phyloP scores from a whole-genome alignment of 208 protist genomes.

The Leishmania aethiopica region DNA sequence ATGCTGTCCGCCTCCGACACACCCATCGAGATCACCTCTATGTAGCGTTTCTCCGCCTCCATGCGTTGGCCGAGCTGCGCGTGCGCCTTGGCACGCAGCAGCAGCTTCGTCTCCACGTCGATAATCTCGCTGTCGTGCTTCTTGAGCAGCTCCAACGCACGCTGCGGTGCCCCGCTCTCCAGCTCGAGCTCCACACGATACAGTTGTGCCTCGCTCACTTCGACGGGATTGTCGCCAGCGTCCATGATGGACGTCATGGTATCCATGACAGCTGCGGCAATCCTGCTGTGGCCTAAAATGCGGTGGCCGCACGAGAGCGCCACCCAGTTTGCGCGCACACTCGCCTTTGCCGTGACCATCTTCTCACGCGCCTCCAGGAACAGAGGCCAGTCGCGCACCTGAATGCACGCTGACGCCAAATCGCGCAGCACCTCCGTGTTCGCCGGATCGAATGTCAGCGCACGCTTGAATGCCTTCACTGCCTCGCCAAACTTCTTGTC shows the following conservation, averaged over 20 bases:
- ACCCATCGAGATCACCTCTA: conserved; percentile 69
- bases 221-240: conserved; percentile 64
- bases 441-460: conserved; percentile 62
- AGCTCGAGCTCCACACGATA: conserved; percentile 82
- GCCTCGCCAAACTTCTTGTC: conserved; percentile 93
- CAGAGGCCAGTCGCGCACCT: conserved; percentile 92
- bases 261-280: conserved; percentile 79
- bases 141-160: conserved; percentile 83
- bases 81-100: conserved; percentile 71
- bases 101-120: conserved; percentile 58
- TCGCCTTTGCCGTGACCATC: conserved; percentile 88
- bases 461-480: conserved; percentile 93
- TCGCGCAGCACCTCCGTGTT: conserved; percentile 93
- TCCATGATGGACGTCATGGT: conserved; percentile 82
- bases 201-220: conserved; percentile 75
- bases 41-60: conserved; percentile 82
- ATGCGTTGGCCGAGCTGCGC: conserved; percentile 69
- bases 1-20: conserved; percentile 79
- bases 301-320: conserved; percentile 82
- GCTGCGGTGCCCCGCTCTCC: conserved; percentile 47
- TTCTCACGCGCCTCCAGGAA: conserved; percentile 88
- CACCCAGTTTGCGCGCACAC: conserved; percentile 89
- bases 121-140: conserved; percentile 70
- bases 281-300: conserved; percentile 69
- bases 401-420: conserved; percentile 87